Evolutionary conservation across 1,284 basidiomycete species (phyloP).

Genomic region (Coniferiporia weirii): DNA sequence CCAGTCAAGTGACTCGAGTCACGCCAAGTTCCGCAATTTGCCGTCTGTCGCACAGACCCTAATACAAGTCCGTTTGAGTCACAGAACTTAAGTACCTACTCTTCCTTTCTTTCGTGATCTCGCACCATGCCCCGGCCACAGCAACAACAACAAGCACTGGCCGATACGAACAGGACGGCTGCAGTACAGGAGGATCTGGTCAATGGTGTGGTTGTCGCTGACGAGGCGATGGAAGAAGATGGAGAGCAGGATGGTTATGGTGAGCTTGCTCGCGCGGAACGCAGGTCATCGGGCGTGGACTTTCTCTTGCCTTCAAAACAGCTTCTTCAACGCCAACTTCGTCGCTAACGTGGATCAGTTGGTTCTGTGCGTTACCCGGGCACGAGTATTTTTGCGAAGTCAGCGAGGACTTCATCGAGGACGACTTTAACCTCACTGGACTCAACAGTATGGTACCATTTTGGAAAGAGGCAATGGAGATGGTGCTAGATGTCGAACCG

Average conservation of each 20-base stretch:
- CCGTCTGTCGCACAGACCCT: too few species aligned
- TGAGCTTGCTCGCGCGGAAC: constrained; percentile 34
- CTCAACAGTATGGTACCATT: constrained; percentile 94
- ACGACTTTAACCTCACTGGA: constrained; percentile 99
- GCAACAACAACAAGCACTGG: constrained; percentile 5
- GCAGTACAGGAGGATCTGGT: constrained; percentile 46
- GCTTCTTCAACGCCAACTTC: constrained; percentile 82
- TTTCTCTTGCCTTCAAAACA: constrained; percentile 27
- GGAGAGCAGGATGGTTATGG: constrained; percentile 68
- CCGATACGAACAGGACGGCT: constrained; percentile 1
- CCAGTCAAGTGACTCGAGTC: too few species aligned
- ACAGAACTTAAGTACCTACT: too few species aligned
- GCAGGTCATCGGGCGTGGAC: background rate
- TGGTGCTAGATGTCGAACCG: constrained; percentile 99
- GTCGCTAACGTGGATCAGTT: constrained; percentile 93
- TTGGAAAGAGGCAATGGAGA: constrained; percentile 99
- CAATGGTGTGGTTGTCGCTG: constrained; percentile 49
- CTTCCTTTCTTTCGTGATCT: constrained; percentile 6
- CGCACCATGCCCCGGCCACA: constrained; percentile 16
- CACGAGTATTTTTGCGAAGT: constrained; percentile 99
- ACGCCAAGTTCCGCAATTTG: too few species aligned
- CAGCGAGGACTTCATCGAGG: constrained; percentile 98
- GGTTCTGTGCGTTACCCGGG: constrained; percentile 97
- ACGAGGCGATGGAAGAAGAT: constrained; percentile 65
- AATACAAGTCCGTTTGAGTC: too few species aligned